Conservation (phyloP, 1,284 basidiomycete species). For the Calocybe gambosa region DNA sequence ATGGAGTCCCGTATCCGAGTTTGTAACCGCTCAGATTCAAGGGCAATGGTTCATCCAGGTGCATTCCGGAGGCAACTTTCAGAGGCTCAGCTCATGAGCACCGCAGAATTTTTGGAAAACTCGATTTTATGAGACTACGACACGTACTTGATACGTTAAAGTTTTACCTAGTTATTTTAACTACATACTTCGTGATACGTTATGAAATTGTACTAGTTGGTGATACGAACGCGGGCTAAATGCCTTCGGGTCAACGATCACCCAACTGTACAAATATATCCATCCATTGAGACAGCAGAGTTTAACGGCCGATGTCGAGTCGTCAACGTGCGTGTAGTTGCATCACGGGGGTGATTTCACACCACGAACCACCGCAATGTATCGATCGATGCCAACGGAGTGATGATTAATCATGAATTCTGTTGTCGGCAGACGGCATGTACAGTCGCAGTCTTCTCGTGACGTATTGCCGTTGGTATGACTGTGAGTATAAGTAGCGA, state of each 20-base stretch:
- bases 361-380: background rate
- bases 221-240: background rate
- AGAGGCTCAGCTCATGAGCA: too few relatives aligned
- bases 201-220: too few relatives aligned
- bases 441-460: background rate
- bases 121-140: too few relatives aligned
- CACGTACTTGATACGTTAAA: too few relatives aligned
- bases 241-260: background rate
- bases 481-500: conserved; percentile 4
- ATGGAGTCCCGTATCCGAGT: too few relatives aligned
- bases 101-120: too few relatives aligned
- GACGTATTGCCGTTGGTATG: background rate
- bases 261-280: background rate
- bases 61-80: too few relatives aligned
- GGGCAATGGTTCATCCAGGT: too few relatives aligned
- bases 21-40: too few relatives aligned
- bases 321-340: background rate
- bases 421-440: background rate
- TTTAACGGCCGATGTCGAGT: background rate
- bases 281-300: background rate
- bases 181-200: too few relatives aligned
- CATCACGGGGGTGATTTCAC: background rate
- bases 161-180: too few relatives aligned
- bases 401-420: background rate
- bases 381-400: background rate